phyloP scores from a whole-genome alignment of 495 filamentous ascomycete genomes.

The Apodospora peruviana region DNA sequence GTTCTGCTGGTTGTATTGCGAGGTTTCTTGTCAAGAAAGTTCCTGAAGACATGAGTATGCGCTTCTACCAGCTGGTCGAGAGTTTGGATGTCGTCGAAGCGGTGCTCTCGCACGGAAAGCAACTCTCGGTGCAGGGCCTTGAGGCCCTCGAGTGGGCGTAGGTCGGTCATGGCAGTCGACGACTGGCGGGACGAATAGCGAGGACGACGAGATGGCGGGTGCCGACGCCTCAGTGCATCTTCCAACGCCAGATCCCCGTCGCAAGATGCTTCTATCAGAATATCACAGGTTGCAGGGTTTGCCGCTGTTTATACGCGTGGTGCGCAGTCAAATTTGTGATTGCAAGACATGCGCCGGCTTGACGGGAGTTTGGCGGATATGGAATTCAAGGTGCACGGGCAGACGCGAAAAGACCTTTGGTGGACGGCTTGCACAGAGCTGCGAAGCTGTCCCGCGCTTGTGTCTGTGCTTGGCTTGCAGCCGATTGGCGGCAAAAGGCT shows the following conservation, averaged over 20 bases:
- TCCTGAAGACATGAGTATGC: conserved; percentile 65
- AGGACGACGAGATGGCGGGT: background rate
- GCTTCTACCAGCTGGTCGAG: conserved; percentile 62
- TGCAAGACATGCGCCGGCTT: no score
- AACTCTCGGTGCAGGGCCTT: conserved; percentile 76
- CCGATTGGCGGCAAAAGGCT: conserved; percentile 18
- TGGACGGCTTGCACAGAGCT: conserved; percentile 1
- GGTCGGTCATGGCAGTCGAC: conserved; percentile 54
- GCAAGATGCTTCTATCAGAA: no score
- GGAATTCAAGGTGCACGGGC: background rate
- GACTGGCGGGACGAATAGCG: conserved; percentile 11
- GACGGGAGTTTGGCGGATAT: background rate
- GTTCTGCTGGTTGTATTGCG: conserved; percentile 62
- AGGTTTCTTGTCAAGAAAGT: conserved; percentile 67
- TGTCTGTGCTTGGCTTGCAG: conserved; percentile 1
- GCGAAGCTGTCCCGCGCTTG: conserved; percentile 21
- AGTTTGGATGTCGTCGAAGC: conserved; percentile 56
- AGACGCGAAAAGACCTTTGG: background rate
- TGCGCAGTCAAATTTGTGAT: no score
- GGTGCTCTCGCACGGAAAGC: conserved; percentile 55
- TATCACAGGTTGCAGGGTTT: no score
- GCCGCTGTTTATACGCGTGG: no score
- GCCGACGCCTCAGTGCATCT: conserved; percentile 15
- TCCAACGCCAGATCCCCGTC: background rate
- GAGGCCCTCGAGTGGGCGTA: conserved; percentile 59